phyloP scores from a whole-genome alignment of 192 early-diverging fungal genomes.

The Podila clonocystis region DNA sequence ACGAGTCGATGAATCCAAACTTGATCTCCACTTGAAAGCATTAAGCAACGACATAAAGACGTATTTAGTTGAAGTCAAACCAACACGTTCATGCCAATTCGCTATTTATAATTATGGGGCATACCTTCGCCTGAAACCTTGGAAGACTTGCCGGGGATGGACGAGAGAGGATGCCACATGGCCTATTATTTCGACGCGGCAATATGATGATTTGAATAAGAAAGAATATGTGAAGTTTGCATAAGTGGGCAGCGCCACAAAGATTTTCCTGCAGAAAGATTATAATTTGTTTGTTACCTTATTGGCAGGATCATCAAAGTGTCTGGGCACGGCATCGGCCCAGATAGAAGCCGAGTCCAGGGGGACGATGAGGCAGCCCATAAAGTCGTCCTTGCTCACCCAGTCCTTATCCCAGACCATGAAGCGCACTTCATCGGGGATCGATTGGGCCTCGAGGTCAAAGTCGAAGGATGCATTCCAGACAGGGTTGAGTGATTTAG shows the following conservation, averaged over 20 bases:
- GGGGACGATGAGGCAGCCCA: conserved; percentile 70
- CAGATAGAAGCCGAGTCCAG: conserved; percentile 62
- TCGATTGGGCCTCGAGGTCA: conserved; percentile 48
- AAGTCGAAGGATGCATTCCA: conserved; percentile 74
- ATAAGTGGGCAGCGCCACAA: background rate
- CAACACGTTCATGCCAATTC: no score
- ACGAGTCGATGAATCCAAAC: conserved; percentile 37
- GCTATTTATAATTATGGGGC: background rate
- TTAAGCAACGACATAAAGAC: background rate
- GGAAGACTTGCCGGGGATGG: conserved; percentile 22
- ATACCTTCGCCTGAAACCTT: conserved; percentile 46
- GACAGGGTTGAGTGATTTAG: conserved; percentile 70
- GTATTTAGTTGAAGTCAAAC: background rate
- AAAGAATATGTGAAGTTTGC: background rate
- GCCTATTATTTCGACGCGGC: conserved; percentile 22
- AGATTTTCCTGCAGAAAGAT: no score
- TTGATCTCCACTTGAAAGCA: conserved; percentile 32
- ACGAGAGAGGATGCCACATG: conserved; percentile 48
- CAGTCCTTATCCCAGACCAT: conserved; percentile 79
- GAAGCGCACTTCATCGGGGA: conserved; percentile 53
- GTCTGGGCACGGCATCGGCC: conserved; percentile 47
- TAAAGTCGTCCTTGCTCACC: conserved; percentile 67
- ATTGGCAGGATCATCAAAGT: conserved; percentile 64
- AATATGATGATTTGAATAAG: background rate
- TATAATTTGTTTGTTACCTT: conserved; percentile 27